Percentiles rank a stretch among this genome's conserved stretches.
Evolutionary conservation across 2,329 filamentous ascomycete genomes (phyloP).

Genomic region (Allantophomopsis cytisporea): DNA sequence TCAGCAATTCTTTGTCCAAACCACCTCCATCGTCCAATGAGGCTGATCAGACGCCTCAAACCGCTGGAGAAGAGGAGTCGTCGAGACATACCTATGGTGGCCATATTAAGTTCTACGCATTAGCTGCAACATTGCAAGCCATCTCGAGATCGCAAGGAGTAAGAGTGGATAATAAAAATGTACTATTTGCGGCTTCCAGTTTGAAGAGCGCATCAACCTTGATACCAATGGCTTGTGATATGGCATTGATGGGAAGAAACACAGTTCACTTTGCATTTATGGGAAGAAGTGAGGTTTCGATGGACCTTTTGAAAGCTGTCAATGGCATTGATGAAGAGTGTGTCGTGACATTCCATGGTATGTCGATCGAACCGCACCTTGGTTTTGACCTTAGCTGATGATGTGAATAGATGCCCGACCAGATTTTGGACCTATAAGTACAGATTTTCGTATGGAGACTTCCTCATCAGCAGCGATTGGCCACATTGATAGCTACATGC

Average conservation of each 20-base stretch:
- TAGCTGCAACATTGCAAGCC: conserved; percentile 49
- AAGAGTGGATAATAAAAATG: conserved; percentile 45
- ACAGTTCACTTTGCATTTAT: conserved; percentile 74
- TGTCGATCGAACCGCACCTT: not conserved
- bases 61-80: conserved; percentile 4
- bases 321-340: conserved; percentile 69
- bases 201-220: conserved; percentile 59
- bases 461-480: conserved; percentile 51
- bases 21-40: conserved; percentile 18
- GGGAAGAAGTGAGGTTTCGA: conserved; percentile 54
- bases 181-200: conserved; percentile 68
- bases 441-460: conserved; percentile 53
- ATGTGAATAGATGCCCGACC: conserved; percentile 53
- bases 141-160: conserved; percentile 39
- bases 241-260: conserved; percentile 56
- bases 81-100: conserved; percentile 47
- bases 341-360: conserved; percentile 44
- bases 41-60: too few relatives aligned
- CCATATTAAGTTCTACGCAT: conserved; percentile 50
- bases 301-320: conserved; percentile 57
- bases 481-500: conserved; percentile 62
- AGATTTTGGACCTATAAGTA: conserved; percentile 57
- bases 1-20: conserved; percentile 13
- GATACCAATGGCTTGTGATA: conserved; percentile 75
- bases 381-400: too few relatives aligned